Percentiles rank a stretch among this genome's conserved stretches.
Conservation (phyloP, 129 eudicot species). For the Pittosporum tobira region DNA sequence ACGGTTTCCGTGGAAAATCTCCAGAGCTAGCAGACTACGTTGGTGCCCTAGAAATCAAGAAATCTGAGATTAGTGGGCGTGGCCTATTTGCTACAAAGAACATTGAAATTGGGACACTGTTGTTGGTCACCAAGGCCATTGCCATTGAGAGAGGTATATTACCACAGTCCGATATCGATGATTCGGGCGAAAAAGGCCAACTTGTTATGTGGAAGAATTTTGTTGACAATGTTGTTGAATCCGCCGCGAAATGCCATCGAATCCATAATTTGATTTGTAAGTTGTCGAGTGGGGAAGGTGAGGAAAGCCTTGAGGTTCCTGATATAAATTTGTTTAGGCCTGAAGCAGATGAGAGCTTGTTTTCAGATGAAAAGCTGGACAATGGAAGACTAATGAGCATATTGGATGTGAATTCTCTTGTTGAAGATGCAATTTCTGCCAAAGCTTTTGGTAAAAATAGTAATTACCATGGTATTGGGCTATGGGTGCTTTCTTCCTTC, state of each 20-base stretch:
- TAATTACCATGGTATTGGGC: constrained; percentile 68
- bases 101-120: constrained; percentile 50
- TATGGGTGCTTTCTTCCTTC: constrained; percentile 70
- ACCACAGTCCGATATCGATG: constrained; percentile 40
- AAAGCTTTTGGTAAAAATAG: constrained; percentile 53
- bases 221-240: constrained; percentile 50
- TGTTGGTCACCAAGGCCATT: constrained; percentile 64
- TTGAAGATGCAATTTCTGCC: constrained; percentile 56
- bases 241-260: constrained; percentile 32
- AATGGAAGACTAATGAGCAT: constrained; percentile 35
- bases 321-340: constrained; percentile 48
- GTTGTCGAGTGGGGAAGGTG: constrained; percentile 53
- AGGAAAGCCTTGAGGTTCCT: constrained; percentile 51
- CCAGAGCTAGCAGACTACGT: constrained; percentile 79
- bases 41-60: constrained; percentile 62
- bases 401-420: constrained; percentile 73
- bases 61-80: constrained; percentile 72
- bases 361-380: constrained; percentile 25
- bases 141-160: constrained; percentile 75
- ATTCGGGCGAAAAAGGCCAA: constrained; percentile 49
- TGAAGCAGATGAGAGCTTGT: constrained; percentile 22
- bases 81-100: constrained; percentile 61
- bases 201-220: constrained; percentile 84
- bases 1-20: constrained; percentile 50
- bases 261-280: constrained; percentile 36